Evolutionary conservation across 257 asterid species (phyloP), one percentile per base, ranked within the genome.

Genomic region (Solanum stenotomum): DNA sequence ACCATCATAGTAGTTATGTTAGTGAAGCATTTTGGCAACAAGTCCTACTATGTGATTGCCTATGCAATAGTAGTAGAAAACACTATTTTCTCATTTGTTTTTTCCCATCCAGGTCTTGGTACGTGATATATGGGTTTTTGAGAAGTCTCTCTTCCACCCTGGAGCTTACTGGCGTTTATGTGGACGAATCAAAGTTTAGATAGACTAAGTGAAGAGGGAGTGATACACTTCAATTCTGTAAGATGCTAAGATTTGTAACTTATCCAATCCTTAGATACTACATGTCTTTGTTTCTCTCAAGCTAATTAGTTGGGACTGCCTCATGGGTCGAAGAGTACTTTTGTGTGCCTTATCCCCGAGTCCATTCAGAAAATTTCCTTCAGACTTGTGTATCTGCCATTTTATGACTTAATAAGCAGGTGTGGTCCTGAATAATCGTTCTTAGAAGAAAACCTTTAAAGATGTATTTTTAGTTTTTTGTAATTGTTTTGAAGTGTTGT

Each of bases 161-260:
- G 98, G 98, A 77, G 93, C 98, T 72, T 92, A 79, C 90, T 96
- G 99, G 99, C 98, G 98, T 59, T 98, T 95, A n/a, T 96, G 98
- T 91, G 99, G 98, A 87, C 94, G 98, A 90, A 91, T 96, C 92
- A 95, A 93, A 89, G 76, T 91, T 72, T 93, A 93, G 90, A 34
- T 37, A 61, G 81, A 84, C 31, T 23, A 44, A 59, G 52, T 65
- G 78, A 40, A 79, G 84, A 44, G 56, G 63, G 78, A 88, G 56
- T 18, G 44, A 20, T 82, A 18, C 61, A 29, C 44, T 49, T 82
- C 70, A 82, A 82, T 49, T 82, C 49, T 82, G 86, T 82, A 82
- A 82, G 27, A 46, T 81, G 85, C 85, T 46, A 81, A 25, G 52
- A 81, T 16, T 49, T 82, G 86, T 82, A 49, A 29, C 68, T 18